Conservation (phyloP, 192 early-diverging fungal species). For the Fimicolochytrium jonesii region DNA sequence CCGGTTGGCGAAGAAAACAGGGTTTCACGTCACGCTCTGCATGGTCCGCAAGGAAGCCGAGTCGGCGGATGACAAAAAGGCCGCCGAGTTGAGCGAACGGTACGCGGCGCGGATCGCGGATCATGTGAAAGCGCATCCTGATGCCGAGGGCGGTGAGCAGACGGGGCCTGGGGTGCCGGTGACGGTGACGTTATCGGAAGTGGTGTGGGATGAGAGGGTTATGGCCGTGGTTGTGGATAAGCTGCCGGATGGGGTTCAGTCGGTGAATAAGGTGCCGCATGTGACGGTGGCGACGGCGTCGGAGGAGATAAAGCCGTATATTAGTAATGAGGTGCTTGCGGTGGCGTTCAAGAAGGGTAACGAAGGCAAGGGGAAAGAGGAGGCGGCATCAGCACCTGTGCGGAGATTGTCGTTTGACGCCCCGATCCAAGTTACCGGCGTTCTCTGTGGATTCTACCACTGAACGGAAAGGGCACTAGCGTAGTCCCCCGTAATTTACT, state of each 20-base stretch:
- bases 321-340: constrained; percentile 30
- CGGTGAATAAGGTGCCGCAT: constrained; percentile 29
- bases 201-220: constrained; percentile 28
- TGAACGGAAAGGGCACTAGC: too few relatives aligned
- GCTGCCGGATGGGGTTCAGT: background rate
- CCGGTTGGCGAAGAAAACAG: too few relatives aligned
- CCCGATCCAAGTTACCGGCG: too few relatives aligned
- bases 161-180: constrained; percentile 10
- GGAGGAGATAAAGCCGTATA: constrained; percentile 23
- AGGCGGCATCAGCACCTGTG: too few relatives aligned
- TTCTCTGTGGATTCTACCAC: too few relatives aligned
- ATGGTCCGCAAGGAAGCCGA: background rate
- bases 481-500: too few relatives aligned
- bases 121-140: background rate
- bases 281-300: constrained; percentile 29
- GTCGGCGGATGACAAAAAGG: background rate
- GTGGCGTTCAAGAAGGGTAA: background rate
- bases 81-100: background rate
- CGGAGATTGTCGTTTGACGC: too few relatives aligned
- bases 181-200: background rate
- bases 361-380: too few relatives aligned
- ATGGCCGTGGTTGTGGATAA: constrained; percentile 21
- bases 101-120: background rate
- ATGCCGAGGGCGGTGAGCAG: background rate
- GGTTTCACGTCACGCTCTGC: constrained; percentile 33